These are phyloP conservation scores for Fusarium fujikuroi DNA, from an alignment of 2,329 filamentous ascomycete genomes.

Conservation along the genomic window DNA sequence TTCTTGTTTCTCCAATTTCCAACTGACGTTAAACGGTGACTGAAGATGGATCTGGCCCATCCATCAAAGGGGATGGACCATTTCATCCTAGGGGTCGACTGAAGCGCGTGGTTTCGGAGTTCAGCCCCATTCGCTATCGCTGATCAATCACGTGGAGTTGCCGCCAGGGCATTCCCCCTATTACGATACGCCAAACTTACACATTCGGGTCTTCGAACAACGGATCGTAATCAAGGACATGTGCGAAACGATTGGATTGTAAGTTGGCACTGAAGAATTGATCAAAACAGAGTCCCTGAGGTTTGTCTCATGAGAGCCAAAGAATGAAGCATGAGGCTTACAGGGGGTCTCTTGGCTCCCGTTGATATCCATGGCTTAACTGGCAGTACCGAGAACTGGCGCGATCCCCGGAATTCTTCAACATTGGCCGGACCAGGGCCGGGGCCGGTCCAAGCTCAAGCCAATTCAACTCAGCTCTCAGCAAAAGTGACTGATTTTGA, in stretches of 20 bases:
- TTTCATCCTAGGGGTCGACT: slow-evolving; percentile 15
- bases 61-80: neutral
- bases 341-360: slow-evolving; percentile 1
- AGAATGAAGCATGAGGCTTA: slow-evolving; percentile 27
- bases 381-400: slow-evolving; percentile 31
- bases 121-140: slow-evolving; percentile 39
- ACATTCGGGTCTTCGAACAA: slow-evolving; percentile 15
- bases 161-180: slow-evolving; percentile 16
- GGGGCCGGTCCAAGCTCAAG: slow-evolving; percentile 16
- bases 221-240: slow-evolving; percentile 19
- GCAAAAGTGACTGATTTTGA: slow-evolving; percentile 11
- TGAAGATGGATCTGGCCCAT: slow-evolving; percentile 25
- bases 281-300: slow-evolving; percentile 9
- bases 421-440: slow-evolving; percentile 26
- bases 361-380: neutral
- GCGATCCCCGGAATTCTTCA: slow-evolving; percentile 28
- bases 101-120: slow-evolving; percentile 39
- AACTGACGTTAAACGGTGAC: slow-evolving; percentile 35
- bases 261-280: slow-evolving; percentile 8
- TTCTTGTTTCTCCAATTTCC: neutral
- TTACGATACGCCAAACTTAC: slow-evolving; percentile 20
- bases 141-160: slow-evolving; percentile 18
- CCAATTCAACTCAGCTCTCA: slow-evolving; percentile 19
- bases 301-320: slow-evolving; percentile 34
- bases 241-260: slow-evolving; percentile 33